Evolutionary conservation across 345 rosid genomes (phyloP), one percentile per base, ranked within the genome.

Genomic region (Salix exigua): DNA sequence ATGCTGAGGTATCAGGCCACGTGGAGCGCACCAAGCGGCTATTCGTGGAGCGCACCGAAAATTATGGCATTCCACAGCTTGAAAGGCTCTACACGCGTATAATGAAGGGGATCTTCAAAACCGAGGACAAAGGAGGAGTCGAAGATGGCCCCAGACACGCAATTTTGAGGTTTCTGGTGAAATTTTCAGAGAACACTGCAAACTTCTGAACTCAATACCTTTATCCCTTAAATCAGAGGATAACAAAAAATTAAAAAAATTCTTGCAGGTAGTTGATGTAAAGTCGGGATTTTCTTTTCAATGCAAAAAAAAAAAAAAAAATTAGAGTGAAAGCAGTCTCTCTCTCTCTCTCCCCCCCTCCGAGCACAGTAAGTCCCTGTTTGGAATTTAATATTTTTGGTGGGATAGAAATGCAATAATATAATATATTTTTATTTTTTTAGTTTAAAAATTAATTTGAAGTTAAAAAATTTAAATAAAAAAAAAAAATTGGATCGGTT

Each of bases 111-210:
- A 87, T 89, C 69, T 90, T 92, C 21, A 89, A 86, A 81, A 80
- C 82, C 58, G 86, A 80, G 85, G 89, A 83, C 68, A 68, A 73
- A 79, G 90, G 70, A 79, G 90, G 86, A 76, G 73, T 70, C 61
- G 83, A 38, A 76, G 87, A 87, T 40, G 83, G 85, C 65, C 88
- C 87, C 70, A 91, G 81, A 87, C 80, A 77, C 83, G 88, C 94
- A 87, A 85, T 92, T 91, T 89, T 96, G 98, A 89, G 86, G 88
- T 90, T 89, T 87, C 89, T 96, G 78, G 76, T 85, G 80, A 89
- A 87, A 73, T 90, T 91, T 88, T 89, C 87, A 0, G 91, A 90
- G 91, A 87, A 79, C 72, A 71, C 81, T 58, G 88, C 92, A 70
- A 93, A 91, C 87, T 91, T 96, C 89, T 90, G 85, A 88, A 68